Conservation (phyloP, 345 rosid genomes). For the Hypericum perforatum region DNA sequence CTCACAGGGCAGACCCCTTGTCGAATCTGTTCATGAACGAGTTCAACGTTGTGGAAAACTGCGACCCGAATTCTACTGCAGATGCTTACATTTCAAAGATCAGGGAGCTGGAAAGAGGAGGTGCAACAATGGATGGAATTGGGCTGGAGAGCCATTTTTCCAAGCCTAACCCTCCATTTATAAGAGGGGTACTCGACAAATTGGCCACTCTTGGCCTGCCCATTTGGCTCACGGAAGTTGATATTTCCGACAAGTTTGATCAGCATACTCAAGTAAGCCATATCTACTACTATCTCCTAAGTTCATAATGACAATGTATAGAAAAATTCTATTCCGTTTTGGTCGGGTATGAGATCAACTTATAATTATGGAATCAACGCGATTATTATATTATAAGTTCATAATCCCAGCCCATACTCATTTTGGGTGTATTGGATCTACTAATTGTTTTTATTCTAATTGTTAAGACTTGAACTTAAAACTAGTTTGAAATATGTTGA, state of each 20-base stretch:
- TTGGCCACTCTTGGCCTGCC: conserved; percentile 61
- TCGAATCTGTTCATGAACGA: conserved; percentile 77
- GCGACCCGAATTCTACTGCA: conserved; percentile 62
- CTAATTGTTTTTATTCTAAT: too few relatives aligned
- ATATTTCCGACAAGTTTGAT: conserved; percentile 39
- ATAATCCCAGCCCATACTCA: too few relatives aligned
- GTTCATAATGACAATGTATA: too few relatives aligned
- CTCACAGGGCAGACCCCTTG: conserved; percentile 48
- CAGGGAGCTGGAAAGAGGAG: conserved; percentile 41
- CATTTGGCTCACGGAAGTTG: conserved; percentile 83
- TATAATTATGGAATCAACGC: too few relatives aligned
- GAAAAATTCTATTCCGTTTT: too few relatives aligned
- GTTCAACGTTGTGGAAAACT: conserved; percentile 74
- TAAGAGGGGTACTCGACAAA: conserved; percentile 67
- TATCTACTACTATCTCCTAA: too few relatives aligned
- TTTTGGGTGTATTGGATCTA: too few relatives aligned
- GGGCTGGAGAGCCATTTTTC: conserved; percentile 76
- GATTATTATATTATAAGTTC: too few relatives aligned
- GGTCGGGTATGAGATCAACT: too few relatives aligned
- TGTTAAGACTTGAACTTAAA: too few relatives aligned
- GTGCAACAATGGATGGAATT: conserved; percentile 52
- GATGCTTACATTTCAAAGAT: conserved; percentile 48
- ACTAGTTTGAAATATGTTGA: too few relatives aligned
- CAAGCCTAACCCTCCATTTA: conserved; percentile 50
- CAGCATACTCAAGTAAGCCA: conserved; percentile 40